Base-by-base conservation (phyloP, 208 protist species). In the Endotrypanum monterogeii region DNA sequence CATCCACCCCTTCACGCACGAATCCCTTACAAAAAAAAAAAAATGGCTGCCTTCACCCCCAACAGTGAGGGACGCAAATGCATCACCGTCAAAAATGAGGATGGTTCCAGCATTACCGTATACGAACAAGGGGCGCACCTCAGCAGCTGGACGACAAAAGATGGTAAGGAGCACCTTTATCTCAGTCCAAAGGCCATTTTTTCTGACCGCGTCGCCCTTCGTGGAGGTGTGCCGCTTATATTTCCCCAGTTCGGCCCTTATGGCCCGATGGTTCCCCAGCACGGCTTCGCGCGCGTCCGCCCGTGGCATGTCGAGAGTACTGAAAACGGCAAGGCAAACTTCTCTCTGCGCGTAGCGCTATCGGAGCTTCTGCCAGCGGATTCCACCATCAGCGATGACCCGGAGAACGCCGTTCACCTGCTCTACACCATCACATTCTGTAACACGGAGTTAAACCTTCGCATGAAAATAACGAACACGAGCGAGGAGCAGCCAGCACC, bases 81-180 rank as follows among this genome's bases (percentile, higher is more conserved):
- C 72, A 48, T 85, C 62, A 83, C 80, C 5, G 66, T 82, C n/a
- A 71, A 48, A 67, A 77, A 83, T 74, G 60, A 82, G 51, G 92
- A 95, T 70, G 89, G 88, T 63, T 91, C 87, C n/a, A 85, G 82
- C 48, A 89, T 95, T 46, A 85, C 80, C 11, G 90, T 98, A 8
- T 92, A 94, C 73, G 78, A 90, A 69, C 91, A 95, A 54, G 94
- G 94, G n/a, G 94, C 89, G 0, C 92, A 96, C 82, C 80, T 98
- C 65, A 84, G 89, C 41, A 94, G 88, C 82, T 98, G 92, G 92
- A 83, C 82, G 65, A 84, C 70, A 41, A 70, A 44, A 8, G 75
- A 80, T 46, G 89, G 89, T 30, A 77, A 87, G 25, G 92, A 96
- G 67, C 62, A 88, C 63, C 75, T 98, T 1, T 98, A 94, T 82